Base-by-base conservation (phyloP, 768 basidiomycete species). In the Piloderma croceum region DNA sequence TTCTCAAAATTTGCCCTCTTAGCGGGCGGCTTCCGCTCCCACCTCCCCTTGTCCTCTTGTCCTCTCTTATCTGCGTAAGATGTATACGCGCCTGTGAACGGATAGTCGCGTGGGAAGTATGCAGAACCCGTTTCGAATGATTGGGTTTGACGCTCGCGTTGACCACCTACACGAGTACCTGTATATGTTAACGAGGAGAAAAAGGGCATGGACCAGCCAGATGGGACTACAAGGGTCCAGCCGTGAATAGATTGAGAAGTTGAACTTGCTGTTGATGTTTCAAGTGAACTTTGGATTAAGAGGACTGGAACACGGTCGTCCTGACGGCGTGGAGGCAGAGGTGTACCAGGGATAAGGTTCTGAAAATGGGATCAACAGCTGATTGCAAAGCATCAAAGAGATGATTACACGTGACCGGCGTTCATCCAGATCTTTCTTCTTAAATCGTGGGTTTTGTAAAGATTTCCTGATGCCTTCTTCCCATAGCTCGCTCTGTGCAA, bases 161-260 rank as follows among this genome's bases (percentile, higher is more conserved):
- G 83, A 2, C 93, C 94, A 5, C 75, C 87, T 13, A 94, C 73
- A 6, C 90, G 82, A 2, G 87, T 88, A 17, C 86, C 84, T 0
- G 92, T 91, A 58, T 79, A 81, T 3, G 73, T 71, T 36, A 99
- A 73, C 3, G 92, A 93, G 29, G 71, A 72, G 46, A 88, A 79
- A 63, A 98, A 90, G 1, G 92, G 72, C 83, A 91, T 94, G 0
- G 77, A 74, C 91, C 92, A 98, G 10, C 90, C 91, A 2, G 78
- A 69, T 3, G 94, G 94, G 23, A 94, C 58, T 34, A 96, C 68
- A 7, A 99, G 64, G 6, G 82, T 90, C 84, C 89, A 96, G 27
- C 93, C 92, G 51, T 91, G 81, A 22, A 90, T 64, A 2, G 71
- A 65, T 47, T 69, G 65, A 7, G 53, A 58, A 31, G 61, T 58